Evolutionary conservation across 306 rosid genomes (phyloP), one percentile per base, ranked within the genome.

Genomic region (Malus sylvestris): DNA sequence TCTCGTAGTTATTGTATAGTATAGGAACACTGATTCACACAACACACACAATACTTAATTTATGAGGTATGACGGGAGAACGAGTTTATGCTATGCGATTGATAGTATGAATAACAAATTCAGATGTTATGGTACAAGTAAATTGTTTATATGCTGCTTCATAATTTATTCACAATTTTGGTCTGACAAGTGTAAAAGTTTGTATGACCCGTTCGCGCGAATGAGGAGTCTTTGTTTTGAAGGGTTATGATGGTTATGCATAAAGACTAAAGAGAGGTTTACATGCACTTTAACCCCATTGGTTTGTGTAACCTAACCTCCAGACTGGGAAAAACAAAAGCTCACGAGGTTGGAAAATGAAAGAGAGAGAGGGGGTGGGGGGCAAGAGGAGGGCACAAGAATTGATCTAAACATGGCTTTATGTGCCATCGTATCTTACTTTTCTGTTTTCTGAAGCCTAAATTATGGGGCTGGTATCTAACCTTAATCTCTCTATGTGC

Each of bases 401-500:
- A 58, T 12, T 60, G 33, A 18, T 15, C 27, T 13, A 38, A 38
- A 38, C 10, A 38, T 38, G 44, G 13, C 68, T 18, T 63, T 30
- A 14, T 30, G 61, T 68, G 19, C 42, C 60, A 69, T 70, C 45
- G 13, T 61, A 27, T 61, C 14, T 10, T 59, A 22, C 22, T 55
- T 55, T 4, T 10, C 5, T 58, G 63, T 38, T 38, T 38, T 38
- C 42, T 38, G 42, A 38, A 38, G 42, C 42, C 62, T 13, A 32
- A 51, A 40, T 53, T 55, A 71, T 53, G 25, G 27, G 25, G 5
- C 25, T 15, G 18, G 25, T 29, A 6, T 38, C 42, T 61, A 45
- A 71, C 70, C 75, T 86, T 75, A 52, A 53, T 66, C 59, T 81
- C 71, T 69, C 32, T 5, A 74, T 58, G 67, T 49, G 62, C 45